Percentiles rank a stretch among this genome's conserved stretches.
These are phyloP conservation scores for Rhizopogon vesiculosus DNA, from an alignment of 768 basidiomycete genomes.

Conservation along the genomic window DNA sequence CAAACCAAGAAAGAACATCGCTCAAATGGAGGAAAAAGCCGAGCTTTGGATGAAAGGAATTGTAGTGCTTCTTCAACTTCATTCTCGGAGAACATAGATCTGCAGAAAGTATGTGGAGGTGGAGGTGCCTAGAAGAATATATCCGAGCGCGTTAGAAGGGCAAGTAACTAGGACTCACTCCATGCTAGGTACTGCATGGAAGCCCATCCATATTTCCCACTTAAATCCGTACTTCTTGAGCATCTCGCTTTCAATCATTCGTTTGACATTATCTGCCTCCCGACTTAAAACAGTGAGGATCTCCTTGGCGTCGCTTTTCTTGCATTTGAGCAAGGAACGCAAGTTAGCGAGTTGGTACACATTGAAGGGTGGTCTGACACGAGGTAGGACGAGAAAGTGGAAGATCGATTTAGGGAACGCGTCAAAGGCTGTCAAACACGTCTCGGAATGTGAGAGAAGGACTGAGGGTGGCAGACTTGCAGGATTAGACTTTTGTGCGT, in stretches of 20 bases:
- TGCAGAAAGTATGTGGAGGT: constrained; percentile 81
- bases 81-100: constrained; percentile 66
- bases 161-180: constrained; percentile 45
- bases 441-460: constrained; percentile 50
- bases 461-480: constrained; percentile 53
- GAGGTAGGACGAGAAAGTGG: constrained; percentile 85
- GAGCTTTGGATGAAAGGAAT: constrained; percentile 80
- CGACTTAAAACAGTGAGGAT: constrained; percentile 49
- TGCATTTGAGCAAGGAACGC: constrained; percentile 46
- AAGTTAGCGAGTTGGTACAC: constrained; percentile 48
- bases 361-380: constrained; percentile 28
- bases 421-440: constrained; percentile 67
- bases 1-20: constrained; percentile 81
- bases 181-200: constrained; percentile 86
- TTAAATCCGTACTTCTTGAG: constrained; percentile 62
- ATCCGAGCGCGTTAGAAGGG: background rate
- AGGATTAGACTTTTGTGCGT: constrained; percentile 49
- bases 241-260: constrained; percentile 80
- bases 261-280: constrained; percentile 51
- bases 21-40: constrained; percentile 81
- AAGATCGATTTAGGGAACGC: constrained; percentile 80
- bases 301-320: constrained; percentile 49
- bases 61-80: constrained; percentile 90
- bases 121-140: constrained; percentile 55
- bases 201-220: constrained; percentile 77